Conservation (phyloP, 768 basidiomycete species). For the Kwoniella newhampshirensis region DNA sequence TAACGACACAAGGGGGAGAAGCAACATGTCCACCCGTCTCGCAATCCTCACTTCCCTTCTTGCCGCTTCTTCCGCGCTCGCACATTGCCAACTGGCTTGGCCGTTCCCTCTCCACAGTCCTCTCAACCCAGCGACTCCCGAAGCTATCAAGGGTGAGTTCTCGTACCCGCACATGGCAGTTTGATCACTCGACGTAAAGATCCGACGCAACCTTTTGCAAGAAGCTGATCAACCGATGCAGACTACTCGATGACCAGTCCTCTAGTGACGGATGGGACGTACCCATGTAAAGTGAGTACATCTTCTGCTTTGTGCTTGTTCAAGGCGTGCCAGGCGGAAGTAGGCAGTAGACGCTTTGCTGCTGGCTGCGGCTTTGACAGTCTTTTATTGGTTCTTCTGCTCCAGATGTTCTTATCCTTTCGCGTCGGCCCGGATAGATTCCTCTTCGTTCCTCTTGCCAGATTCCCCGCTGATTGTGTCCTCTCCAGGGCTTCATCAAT, state of each 20-base stretch:
- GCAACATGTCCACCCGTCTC: neutral
- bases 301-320: too few species aligned
- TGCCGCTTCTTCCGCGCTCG: slow-evolving; percentile 21
- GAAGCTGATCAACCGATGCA: slow-evolving; percentile 29
- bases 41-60: slow-evolving; percentile 12
- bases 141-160: slow-evolving; percentile 31
- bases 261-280: slow-evolving; percentile 47
- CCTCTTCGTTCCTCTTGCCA: neutral
- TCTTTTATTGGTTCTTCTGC: too few species aligned
- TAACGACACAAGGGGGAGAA: too few species aligned
- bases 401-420: neutral
- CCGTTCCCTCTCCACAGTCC: slow-evolving; percentile 32
- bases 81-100: slow-evolving; percentile 34
- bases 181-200: too few species aligned
- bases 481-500: slow-evolving; percentile 39
- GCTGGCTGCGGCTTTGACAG: too few species aligned
- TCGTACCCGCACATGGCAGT: too few species aligned
- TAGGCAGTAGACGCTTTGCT: too few species aligned
- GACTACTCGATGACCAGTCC: slow-evolving; percentile 54
- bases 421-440: neutral
- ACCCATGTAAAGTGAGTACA: slow-evolving; percentile 52
- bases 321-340: too few species aligned
- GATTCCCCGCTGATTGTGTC: neutral
- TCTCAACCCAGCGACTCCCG: slow-evolving; percentile 20
- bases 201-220: too few species aligned